phyloP scores from a whole-genome alignment of 805 yeast species.

The Ogataea paradorogensis region DNA sequence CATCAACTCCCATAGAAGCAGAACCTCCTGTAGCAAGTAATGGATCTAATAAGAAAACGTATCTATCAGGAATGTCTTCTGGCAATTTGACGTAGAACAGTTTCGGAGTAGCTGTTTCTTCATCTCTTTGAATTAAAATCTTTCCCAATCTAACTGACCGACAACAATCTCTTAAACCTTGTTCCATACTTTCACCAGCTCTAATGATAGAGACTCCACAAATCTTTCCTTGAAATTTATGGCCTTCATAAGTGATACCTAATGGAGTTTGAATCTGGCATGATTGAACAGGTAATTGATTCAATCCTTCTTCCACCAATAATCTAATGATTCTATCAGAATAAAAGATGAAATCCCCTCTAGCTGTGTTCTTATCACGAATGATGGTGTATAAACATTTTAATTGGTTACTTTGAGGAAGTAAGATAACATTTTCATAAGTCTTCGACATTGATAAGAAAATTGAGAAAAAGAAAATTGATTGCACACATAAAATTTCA shows the following conservation, averaged over 20 bases:
- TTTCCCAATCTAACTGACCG: constrained; percentile 95
- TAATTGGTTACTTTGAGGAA: constrained; percentile 89
- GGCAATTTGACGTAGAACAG: constrained; percentile 93
- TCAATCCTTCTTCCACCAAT: constrained; percentile 92
- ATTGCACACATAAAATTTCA: background rate
- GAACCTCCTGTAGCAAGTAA: constrained; percentile 99
- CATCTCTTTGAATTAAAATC: constrained; percentile 95
- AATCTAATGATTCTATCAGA: constrained; percentile 92
- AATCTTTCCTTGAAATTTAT: constrained; percentile 81
- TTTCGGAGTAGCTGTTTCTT: constrained; percentile 92
- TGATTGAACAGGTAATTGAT: constrained; percentile 85
- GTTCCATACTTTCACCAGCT: constrained; percentile 99
- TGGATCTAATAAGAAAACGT: constrained; percentile 90
- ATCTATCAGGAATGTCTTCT: constrained; percentile 82
- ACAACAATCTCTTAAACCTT: constrained; percentile 96
- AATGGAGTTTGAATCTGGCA: constrained; percentile 72
- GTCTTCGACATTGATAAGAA: constrained; percentile 14
- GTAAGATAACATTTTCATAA: constrained; percentile 56
- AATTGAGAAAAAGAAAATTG: background rate
- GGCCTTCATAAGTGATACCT: constrained; percentile 69
- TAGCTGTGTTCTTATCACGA: constrained; percentile 72
- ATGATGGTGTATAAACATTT: constrained; percentile 75
- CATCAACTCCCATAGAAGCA: constrained; percentile 96
- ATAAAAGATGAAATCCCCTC: constrained; percentile 94
- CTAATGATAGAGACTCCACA: constrained; percentile 98